Evolutionary conservation across 306 rosid genomes (phyloP), one percentile per base, ranked within the genome.

Genomic region (Oxytropis ochrocephala): DNA sequence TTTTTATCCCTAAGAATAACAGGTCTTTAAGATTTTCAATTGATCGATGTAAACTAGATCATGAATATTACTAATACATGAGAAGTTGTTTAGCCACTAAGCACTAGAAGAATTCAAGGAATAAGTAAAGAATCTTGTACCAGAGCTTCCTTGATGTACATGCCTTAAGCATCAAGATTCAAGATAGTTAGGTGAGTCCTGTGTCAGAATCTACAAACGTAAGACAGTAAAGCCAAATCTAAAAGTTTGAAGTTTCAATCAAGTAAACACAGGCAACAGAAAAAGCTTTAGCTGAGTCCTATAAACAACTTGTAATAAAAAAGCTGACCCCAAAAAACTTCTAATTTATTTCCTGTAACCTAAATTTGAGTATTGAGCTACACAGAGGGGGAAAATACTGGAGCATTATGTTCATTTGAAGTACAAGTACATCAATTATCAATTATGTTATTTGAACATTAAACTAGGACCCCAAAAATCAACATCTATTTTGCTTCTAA

Each of bases 121-220:
- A 58, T 33, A 36, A 58, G 27, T 58, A 7, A 58, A 57, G 42
- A 52, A 58, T 48, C 62, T 30, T 72, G 65, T 58, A 70, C 29
- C 51, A 58, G 52, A 78, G 50, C 57, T 61, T 62, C 18, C 69
- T 68, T 74, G 49, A 16, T 70, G 69, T 38, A 69, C 51, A 74
- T 18, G 58, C 61, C 51, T 74, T 74, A 38, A 74, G 44, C 74
- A 62, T 46, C 65, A 74, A 50, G 80, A 46, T 43, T 62, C 80
- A 62, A 69, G 32, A 70, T 12, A 46, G 56, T 67, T 68, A 67
- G 79, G 67, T 68, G 69, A 68, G 73, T 44, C 41, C 7, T 74
- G 35, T 44, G 67, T 44, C 55, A 62, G 32, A 67, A 72, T n/a
- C 39, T 19, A 18, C 44, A 58, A 59, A 35, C 54, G 47, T 44